Evolutionary conservation across 441 rosid species (phyloP).

Genomic region (Aquilaria agallochum): DNA sequence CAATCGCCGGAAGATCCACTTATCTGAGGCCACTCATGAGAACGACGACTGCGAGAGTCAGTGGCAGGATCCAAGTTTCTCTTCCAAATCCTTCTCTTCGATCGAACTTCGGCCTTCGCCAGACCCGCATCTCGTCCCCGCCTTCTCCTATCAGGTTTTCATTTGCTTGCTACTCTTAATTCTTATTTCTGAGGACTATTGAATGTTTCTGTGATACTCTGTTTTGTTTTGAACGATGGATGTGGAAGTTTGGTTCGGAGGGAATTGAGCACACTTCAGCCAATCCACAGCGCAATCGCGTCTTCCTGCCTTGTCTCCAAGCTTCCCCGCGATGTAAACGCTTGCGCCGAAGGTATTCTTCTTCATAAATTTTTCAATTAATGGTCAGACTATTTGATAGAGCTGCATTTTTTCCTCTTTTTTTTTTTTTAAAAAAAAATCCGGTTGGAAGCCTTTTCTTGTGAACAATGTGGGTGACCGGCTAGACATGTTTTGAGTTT

Average conservation of each 20-base stretch:
- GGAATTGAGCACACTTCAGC: slow-evolving; percentile 56
- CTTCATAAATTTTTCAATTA: background rate
- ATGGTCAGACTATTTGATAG: no score
- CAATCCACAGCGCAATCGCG: slow-evolving; percentile 55
- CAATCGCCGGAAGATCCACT: slow-evolving; percentile 42
- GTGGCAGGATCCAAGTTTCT: slow-evolving; percentile 18
- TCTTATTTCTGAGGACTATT: background rate
- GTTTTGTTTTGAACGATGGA: slow-evolving; percentile 1
- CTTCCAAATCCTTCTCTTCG: slow-evolving; percentile 16
- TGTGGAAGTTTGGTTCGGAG: slow-evolving; percentile 46
- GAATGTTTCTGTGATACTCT: background rate
- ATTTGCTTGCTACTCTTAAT: background rate
- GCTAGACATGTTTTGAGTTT: no score
- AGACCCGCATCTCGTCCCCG: slow-evolving; percentile 6
- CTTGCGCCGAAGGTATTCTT: slow-evolving; percentile 41
- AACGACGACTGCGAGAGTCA: slow-evolving; percentile 13
- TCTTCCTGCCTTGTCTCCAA: slow-evolving; percentile 74
- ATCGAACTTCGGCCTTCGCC: slow-evolving; percentile 18
- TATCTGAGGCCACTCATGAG: slow-evolving; percentile 30
- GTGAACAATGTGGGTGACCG: no score
- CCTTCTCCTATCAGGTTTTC: slow-evolving; percentile 26
- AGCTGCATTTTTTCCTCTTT: no score
- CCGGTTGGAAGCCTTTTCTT: no score
- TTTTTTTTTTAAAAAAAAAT: no score
- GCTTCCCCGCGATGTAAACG: slow-evolving; percentile 40